Evolutionary conservation across 148 eudicot species (phyloP), one percentile per base, ranked within the genome.

Genomic region (Chenopodium formosanum): DNA sequence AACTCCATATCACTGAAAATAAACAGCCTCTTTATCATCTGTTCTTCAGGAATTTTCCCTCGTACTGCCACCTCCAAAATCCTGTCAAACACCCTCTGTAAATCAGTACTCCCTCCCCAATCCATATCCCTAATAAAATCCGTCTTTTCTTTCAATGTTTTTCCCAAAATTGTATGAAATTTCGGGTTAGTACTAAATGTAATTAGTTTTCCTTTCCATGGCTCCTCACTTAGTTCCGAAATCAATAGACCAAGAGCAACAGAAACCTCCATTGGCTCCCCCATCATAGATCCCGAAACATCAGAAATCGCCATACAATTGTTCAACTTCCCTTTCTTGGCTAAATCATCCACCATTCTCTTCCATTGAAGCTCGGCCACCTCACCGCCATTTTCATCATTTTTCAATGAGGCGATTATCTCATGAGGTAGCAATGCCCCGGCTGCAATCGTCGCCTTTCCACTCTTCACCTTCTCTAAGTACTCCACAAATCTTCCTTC

Each of bases 341-440:
- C 9, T 32, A 88, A 20, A 58, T 90, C 91, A 27, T 82, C 87
- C 47, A 90, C 90, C 84, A 88, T 84, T 73, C 90, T 85, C 72
- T 84, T 84, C 92, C 92, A 88, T 7, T 90, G 90, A 16, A 88
- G 85, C 80, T 86, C 89, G 0, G 88, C 85, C 3, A 88, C 88
- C 2, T 72, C 78, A 70, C 79, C 78, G 9, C 31, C 56, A 16
- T 68, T 82, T 4, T 79, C 53, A 48, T 48, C 52, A 10, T 48
- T 2, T 0, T 48, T 10, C 74, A 82, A 80, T 32, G 74, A 37
- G 0, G 37, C 56, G 2, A 90, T 84, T 12, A 88, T 82, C 76
- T 87, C 85, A 25, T 89, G 91, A 3, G 90, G 90, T 25, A 90
- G 85, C 79, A 90, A 82, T 10, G 91, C 86, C 3, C 90, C 91